Conservation (phyloP, 2,329 filamentous ascomycete species). For the Diaporthe aspalathi region DNA sequence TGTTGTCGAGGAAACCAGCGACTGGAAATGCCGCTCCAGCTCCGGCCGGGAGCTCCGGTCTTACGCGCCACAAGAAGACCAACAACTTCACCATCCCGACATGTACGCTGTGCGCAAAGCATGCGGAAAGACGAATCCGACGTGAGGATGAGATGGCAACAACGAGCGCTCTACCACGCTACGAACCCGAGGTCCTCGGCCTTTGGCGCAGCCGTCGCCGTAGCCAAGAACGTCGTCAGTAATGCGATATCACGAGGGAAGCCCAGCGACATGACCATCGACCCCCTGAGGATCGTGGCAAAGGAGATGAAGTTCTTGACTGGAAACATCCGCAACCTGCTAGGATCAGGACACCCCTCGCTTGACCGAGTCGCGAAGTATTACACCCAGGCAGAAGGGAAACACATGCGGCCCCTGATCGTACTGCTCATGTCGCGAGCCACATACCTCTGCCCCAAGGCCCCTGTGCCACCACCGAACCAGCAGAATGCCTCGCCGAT, state of each 20-base stretch:
- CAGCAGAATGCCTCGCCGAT: conserved; percentile 54
- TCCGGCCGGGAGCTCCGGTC: conserved; percentile 64
- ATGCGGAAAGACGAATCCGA: conserved; percentile 48
- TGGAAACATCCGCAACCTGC: conserved; percentile 90
- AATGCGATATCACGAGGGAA: conserved; percentile 73
- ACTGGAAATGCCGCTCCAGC: conserved; percentile 58
- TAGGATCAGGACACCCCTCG: conserved; percentile 93
- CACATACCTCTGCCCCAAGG: conserved; percentile 80
- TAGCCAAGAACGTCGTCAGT: conserved; percentile 77
- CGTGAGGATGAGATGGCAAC: conserved; percentile 48
- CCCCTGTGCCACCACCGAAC: conserved; percentile 52
- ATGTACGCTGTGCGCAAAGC: conserved; percentile 55
- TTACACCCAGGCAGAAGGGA: conserved; percentile 96
- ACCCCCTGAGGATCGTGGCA: conserved; percentile 89
- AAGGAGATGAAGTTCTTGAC: conserved; percentile 98
- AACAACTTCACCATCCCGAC: conserved; percentile 48
- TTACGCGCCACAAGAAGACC: conserved; percentile 56
- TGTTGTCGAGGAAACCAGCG: conserved; percentile 44
- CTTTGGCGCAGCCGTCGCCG: conserved; percentile 79
- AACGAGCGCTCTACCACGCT: conserved; percentile 57
- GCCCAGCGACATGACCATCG: conserved; percentile 78
- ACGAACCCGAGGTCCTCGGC: conserved; percentile 66
- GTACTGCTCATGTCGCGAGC: conserved; percentile 97
- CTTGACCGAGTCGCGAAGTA: conserved; percentile 97
- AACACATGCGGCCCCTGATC: conserved; percentile 93